Evolutionary conservation across 208 protist genomes (phyloP), one percentile per base, ranked within the genome.

Genomic region (Vickermania spadyakhi): DNA sequence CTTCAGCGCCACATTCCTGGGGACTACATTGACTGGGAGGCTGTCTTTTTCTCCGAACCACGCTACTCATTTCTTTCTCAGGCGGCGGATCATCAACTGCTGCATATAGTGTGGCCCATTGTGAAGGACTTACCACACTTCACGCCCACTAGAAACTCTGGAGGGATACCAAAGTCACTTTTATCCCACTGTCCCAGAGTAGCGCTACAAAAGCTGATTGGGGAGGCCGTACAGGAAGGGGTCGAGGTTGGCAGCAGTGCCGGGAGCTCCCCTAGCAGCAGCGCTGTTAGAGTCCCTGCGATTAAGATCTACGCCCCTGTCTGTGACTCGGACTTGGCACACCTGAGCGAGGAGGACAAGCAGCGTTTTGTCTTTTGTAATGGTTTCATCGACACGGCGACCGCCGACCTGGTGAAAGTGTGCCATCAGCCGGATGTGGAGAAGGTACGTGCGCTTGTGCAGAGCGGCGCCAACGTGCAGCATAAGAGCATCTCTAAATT

Each of bases 361-460:
- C 52, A 56, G 31, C 64, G 65, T n/a, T 64, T 68, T 28, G 49
- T 49, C 28, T 67, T 81, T 25, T 59, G 52, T n/a, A 73, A 71
- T 45, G 58, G 60, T 0, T 57, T 74, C 2, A 56, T 69, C 3
- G 59, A 62, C 18, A 55, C 70, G 2, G 83, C 79, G 53, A 68
- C 77, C 5, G 62, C 50, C 36, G 76, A 86, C 69, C 77, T 86
- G 26, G 52, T 86, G 14, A 55, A 72, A 26, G 76, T 70, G 27
- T 57, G 83, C 0, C 11, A 55, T 26, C 84, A 84, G 55, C 58
- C 36, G 11, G 36, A 45, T 18, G 36, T 18, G 11, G 18, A 7
- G 11, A 45, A 7, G 11, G 36, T 45, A 45, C 36, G 36, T 18
- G 11, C 11, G 11, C 36, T 45, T 7, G 36, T 45, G 36, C 11